A percentile compares a stretch with the other conserved stretches of the same genome.
phyloP scores from a whole-genome alignment of 768 basidiomycete species.

The Kondoa malvinella region DNA sequence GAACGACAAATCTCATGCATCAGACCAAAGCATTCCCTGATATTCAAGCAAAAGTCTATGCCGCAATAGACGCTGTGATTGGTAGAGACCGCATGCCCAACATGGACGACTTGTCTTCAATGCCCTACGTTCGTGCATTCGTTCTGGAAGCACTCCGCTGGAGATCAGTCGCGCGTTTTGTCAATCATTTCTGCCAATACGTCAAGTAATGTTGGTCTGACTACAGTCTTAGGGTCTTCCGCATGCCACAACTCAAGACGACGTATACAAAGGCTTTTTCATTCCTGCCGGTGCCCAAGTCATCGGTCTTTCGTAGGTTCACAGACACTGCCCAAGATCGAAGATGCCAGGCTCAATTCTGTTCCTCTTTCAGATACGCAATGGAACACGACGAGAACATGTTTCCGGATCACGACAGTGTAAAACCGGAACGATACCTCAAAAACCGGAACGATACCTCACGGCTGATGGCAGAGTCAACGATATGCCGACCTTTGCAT shows the following conservation, averaged over 20 bases:
- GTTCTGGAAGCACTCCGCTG: neutral
- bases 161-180: neutral
- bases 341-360: neutral
- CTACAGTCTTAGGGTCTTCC: neutral
- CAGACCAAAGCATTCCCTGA: neutral
- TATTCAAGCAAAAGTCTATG: neutral
- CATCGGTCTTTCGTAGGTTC: neutral
- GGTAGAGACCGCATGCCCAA: neutral
- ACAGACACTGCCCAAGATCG: neutral
- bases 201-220: neutral
- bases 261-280: slow-evolving; percentile 6
- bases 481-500: neutral
- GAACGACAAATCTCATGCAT: neutral
- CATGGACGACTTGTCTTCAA: neutral
- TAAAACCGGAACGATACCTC: neutral
- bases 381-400: neutral
- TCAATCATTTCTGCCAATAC: neutral
- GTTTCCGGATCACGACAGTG: neutral
- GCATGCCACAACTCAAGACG: slow-evolving; percentile 7
- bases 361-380: neutral
- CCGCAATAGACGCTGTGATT: neutral
- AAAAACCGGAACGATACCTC: too few relatives aligned
- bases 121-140: neutral
- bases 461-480: neutral
- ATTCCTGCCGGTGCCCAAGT: slow-evolving; percentile 10